phyloP scores from a whole-genome alignment of 352 stramenopile genomes.

The Globisporangium acanthophoron region DNA sequence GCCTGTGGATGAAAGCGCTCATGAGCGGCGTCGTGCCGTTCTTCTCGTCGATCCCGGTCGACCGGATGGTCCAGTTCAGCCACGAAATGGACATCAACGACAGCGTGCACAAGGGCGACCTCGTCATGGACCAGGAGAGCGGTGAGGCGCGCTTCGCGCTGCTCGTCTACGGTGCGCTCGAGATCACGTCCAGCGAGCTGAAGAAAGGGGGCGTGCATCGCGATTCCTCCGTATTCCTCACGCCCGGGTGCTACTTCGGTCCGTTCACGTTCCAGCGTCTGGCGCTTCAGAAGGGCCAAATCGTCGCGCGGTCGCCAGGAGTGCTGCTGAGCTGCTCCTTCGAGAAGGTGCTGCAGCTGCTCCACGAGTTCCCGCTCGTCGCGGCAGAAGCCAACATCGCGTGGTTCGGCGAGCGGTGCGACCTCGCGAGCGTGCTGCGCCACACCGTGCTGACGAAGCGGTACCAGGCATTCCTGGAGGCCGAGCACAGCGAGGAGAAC shows the following conservation, averaged over 20 bases:
- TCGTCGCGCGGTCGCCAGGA: constrained; percentile 40
- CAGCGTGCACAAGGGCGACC: constrained; percentile 48
- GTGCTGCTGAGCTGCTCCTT: constrained; percentile 57
- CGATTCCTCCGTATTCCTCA: constrained; percentile 54
- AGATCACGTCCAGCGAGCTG: constrained; percentile 44
- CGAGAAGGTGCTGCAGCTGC: constrained; percentile 35
- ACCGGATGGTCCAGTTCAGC: constrained; percentile 51
- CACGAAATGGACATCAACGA: constrained; percentile 63
- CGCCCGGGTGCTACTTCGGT: constrained; percentile 62
- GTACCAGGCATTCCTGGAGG: constrained; percentile 59
- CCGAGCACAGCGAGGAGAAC: constrained; percentile 79
- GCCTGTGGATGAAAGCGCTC: constrained; percentile 61
- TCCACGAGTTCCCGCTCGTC: constrained; percentile 50
- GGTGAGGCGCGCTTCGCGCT: constrained; percentile 43
- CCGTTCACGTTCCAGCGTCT: constrained; percentile 70
- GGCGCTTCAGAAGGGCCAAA: constrained; percentile 37
- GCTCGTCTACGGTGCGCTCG: constrained; percentile 62
- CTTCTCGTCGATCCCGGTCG: constrained; percentile 45
- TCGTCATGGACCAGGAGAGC: constrained; percentile 42
- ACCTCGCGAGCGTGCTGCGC: constrained; percentile 54
- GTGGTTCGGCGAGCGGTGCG: constrained; percentile 65
- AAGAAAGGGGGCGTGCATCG: constrained; percentile 18
- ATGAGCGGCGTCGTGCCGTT: constrained; percentile 72
- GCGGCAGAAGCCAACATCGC: constrained; percentile 65
- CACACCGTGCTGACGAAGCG: constrained; percentile 53